Base-by-base conservation (phyloP, 2,329 filamentous ascomycete genomes). In the Aspergillaceae sp. region DNA sequence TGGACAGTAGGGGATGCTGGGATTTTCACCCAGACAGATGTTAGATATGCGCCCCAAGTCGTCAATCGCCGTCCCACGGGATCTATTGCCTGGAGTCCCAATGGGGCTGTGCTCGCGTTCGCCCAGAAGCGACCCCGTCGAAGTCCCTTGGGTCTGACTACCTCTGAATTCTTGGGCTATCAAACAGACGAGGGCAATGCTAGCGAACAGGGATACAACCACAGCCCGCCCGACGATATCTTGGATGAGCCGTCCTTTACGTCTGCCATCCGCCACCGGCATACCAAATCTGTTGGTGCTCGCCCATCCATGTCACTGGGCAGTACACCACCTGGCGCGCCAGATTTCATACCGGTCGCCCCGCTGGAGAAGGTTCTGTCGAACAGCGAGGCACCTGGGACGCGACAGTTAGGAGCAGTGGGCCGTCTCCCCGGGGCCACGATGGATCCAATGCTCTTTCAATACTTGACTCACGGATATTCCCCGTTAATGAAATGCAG, bases 1-100 rank as follows among this genome's bases (percentile, higher is more conserved):
- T 84, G 80, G 80, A 81, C 78, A 8, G 80, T 82, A 37, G 79
- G 78, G 5, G 72, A 75, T 41, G 74, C 79, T 49, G 80, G 80
- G 9, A 70, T 74, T 7, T 83, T 84, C 51, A 74, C 78, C 11
- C 80, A 84, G 58, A 78, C 75, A 30, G 80, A 84, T 55, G 70
- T 82, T 32, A 75, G 79, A 48, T 78, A 77, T 64, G 72, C 75
- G 5, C 70, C 76, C 6, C 79, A 80, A 51, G 70, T 77, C n/a
- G 69, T 79, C 41, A 77, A 80, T 54, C 72, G 75, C 48, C 72
- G 77, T 34, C 75, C 74, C 45, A 65, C 78, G 56, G 78, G 78
- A 55, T 71, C 78, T 1, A 67, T 80, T 50, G 74, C 74, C 37
- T 73, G 80, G 61, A 79, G 77, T 40, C 75, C 79, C 29, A 73